Evolutionary conservation across 306 rosid genomes (phyloP).

Genomic region (Citrullus mucosospermus): DNA sequence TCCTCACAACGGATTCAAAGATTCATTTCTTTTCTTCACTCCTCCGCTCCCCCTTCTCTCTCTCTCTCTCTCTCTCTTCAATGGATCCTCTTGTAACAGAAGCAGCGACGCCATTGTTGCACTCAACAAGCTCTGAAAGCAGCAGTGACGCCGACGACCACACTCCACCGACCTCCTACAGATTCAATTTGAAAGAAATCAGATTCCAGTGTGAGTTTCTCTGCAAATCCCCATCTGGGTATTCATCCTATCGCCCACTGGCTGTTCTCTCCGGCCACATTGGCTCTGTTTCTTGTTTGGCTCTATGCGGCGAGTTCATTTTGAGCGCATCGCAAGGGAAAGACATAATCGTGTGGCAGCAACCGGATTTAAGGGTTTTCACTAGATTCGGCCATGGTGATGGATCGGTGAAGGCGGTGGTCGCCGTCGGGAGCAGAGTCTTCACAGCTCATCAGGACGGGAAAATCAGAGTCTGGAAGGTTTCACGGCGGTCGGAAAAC

Average conservation of each 20-base stretch:
- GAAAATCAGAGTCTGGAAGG: constrained; percentile 78
- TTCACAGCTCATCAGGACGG: constrained; percentile 88
- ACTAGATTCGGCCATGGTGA: constrained; percentile 80
- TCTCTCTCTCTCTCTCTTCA: neutral
- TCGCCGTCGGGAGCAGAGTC: constrained; percentile 43
- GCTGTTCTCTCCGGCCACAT: constrained; percentile 67
- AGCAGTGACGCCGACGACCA: constrained; percentile 28
- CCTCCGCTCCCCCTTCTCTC: constrained; percentile 9
- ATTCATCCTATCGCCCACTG: constrained; percentile 32
- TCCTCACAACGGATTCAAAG: neutral
- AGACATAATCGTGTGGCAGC: constrained; percentile 86
- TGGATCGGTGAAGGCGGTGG: constrained; percentile 78
- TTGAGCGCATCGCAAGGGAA: constrained; percentile 80
- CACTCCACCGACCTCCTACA: constrained; percentile 20
- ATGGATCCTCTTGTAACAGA: constrained; percentile 20
- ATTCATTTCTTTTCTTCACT: constrained; percentile 1
- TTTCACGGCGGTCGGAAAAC: constrained; percentile 65
- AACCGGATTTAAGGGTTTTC: constrained; percentile 61
- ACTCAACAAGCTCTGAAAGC: constrained; percentile 13
- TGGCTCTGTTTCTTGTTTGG: constrained; percentile 73
- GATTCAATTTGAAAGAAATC: constrained; percentile 16
- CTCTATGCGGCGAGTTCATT: constrained; percentile 83
- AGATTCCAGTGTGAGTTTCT: constrained; percentile 5
- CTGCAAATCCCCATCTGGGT: constrained; percentile 20
- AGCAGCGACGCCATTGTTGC: constrained; percentile 28